Percentiles rank a stretch among this genome's conserved stretches.
phyloP scores from a whole-genome alignment of 2,329 filamentous ascomycete species.

The Botrytis aclada region DNA sequence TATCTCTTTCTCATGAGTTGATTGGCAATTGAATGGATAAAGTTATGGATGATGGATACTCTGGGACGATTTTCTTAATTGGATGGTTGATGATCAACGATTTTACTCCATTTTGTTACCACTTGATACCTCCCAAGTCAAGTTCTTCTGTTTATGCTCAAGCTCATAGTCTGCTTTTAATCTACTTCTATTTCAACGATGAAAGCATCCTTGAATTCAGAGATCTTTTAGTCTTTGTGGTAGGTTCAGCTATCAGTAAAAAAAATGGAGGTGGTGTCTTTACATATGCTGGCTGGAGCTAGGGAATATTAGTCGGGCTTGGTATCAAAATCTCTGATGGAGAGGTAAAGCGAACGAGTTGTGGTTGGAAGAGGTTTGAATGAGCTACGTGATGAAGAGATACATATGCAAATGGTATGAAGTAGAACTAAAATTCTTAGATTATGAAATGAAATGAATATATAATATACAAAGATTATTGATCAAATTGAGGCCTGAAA shows the following conservation, averaged over 20 bases:
- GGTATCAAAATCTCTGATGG: background rate
- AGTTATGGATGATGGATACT: background rate
- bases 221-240: background rate
- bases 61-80: background rate
- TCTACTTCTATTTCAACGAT: constrained; percentile 2
- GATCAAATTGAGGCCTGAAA: background rate
- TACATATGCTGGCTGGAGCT: background rate
- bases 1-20: background rate
- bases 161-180: background rate
- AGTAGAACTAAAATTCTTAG: background rate
- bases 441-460: background rate
- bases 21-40: background rate
- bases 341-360: background rate
- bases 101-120: background rate
- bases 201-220: background rate
- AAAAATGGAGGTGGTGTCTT: background rate
- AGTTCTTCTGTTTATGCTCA: background rate
- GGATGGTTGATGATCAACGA: constrained; percentile 1
- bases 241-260: background rate
- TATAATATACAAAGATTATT: background rate
- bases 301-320: background rate
- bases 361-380: background rate
- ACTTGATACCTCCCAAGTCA: background rate
- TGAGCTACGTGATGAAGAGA: background rate
- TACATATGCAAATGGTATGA: background rate